phyloP scores from a whole-genome alignment of 805 yeast genomes.

The Martiniozyma abietophila region DNA sequence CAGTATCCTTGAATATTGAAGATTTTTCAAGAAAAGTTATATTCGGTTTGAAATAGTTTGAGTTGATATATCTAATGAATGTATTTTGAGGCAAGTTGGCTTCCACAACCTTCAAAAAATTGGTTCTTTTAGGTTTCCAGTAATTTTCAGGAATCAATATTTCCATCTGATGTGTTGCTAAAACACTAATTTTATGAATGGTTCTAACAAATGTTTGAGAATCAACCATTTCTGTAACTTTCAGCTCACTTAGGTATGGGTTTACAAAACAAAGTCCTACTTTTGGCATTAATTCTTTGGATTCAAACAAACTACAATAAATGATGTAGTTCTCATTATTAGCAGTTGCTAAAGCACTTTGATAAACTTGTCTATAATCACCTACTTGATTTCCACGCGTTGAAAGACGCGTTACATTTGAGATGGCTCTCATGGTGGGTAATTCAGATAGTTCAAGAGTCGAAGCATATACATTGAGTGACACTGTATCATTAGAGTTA shows the following conservation, averaged over 20 bases:
- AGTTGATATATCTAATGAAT: slow-evolving; percentile 19
- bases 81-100: slow-evolving; percentile 13
- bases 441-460: too few species aligned
- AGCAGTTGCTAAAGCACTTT: slow-evolving; percentile 1
- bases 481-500: too few species aligned
- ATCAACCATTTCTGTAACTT: slow-evolving; percentile 30
- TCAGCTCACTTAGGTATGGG: slow-evolving; percentile 30
- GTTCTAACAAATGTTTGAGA: slow-evolving; percentile 39
- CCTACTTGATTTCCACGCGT: too few species aligned
- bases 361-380: too few species aligned
- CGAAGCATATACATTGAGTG: too few species aligned
- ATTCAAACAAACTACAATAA: slow-evolving; percentile 15
- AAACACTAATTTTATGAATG: slow-evolving; percentile 30
- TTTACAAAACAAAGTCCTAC: slow-evolving; percentile 34
- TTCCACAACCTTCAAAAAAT: slow-evolving; percentile 28
- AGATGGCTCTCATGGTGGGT: too few species aligned
- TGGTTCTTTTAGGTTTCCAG: slow-evolving; percentile 21
- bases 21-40: slow-evolving; percentile 7
- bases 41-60: slow-evolving; percentile 18
- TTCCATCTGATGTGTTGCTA: slow-evolving; percentile 23
- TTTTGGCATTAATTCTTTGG: slow-evolving; percentile 16
- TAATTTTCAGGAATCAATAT: slow-evolving; percentile 28
- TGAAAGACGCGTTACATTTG: too few species aligned
- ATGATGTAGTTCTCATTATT: slow-evolving; percentile 2
- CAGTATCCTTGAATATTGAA: slow-evolving; percentile 13